Evolutionary conservation across 31 red algal genomes (phyloP).

Genomic region (Asparagopsis taxiformis): DNA sequence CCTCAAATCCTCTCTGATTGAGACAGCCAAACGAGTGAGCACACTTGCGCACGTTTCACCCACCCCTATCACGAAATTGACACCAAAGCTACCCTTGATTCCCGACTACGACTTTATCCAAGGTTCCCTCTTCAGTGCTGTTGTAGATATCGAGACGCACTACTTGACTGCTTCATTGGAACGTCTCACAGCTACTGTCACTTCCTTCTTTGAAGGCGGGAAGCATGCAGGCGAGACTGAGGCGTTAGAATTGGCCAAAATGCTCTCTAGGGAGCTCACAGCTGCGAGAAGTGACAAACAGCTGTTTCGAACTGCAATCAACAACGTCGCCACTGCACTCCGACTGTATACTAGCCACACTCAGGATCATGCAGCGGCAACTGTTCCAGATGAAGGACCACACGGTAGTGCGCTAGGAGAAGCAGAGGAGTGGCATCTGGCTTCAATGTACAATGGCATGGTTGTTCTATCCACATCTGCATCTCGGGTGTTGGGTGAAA

Average conservation of each 20-base stretch:
- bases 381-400: conserved; percentile 29
- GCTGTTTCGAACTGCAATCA: conserved; percentile 36
- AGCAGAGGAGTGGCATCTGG: conserved; percentile 56
- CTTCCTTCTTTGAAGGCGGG: conserved; percentile 40
- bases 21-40: conserved; percentile 12
- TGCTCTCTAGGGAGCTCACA: conserved; percentile 47
- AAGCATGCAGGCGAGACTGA: conserved; percentile 59
- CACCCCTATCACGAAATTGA: conserved; percentile 30
- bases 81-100: conserved; percentile 23
- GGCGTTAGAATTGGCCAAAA: conserved; percentile 35
- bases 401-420: conserved; percentile 18
- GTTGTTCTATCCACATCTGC: conserved; percentile 44
- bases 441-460: conserved; percentile 64
- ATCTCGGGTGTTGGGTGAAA: conserved; percentile 38
- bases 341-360: conserved; percentile 54
- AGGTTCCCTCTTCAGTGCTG: conserved; percentile 30
- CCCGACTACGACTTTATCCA: conserved; percentile 43
- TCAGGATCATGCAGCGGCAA: conserved; percentile 64
- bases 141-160: conserved; percentile 50
- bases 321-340: conserved; percentile 47
- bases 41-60: conserved; percentile 30
- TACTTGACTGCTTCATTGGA: conserved; percentile 58
- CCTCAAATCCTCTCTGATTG: conserved; percentile 2
- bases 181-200: conserved; percentile 48
- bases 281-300: conserved; percentile 33